Evolutionary conservation across 2,329 filamentous ascomycete genomes (phyloP).

Genomic region (Moelleriella libera): DNA sequence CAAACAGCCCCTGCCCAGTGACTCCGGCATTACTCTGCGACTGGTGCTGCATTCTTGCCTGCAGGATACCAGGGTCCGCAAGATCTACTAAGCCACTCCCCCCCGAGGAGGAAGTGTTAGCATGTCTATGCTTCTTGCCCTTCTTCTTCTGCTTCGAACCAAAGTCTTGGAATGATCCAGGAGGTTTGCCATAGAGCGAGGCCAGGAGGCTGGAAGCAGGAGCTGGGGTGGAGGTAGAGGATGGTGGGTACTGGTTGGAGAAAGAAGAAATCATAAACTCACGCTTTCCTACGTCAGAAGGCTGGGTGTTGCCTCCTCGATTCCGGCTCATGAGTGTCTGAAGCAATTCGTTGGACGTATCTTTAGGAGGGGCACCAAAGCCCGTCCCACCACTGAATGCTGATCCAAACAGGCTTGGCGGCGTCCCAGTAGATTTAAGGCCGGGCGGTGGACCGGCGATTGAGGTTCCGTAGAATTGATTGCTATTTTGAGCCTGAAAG

Average conservation of each 20-base stretch:
- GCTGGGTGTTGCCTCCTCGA: conserved; percentile 52
- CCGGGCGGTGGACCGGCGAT: conserved; percentile 91
- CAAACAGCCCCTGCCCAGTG: conserved; percentile 67
- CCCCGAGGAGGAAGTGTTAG: conserved; percentile 99
- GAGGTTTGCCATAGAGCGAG: conserved; percentile 79
- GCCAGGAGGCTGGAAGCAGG: conserved; percentile 82
- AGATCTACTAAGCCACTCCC: conserved; percentile 99
- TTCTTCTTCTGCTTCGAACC: conserved; percentile 99
- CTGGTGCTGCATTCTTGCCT: conserved; percentile 89
- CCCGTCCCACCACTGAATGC: conserved; percentile 58
- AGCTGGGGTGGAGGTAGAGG: conserved; percentile 69
- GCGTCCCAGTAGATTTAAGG: conserved; percentile 86
- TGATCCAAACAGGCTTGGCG: conserved; percentile 89
- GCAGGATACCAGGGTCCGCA: conserved; percentile 99
- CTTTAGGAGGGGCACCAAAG: conserved; percentile 58
- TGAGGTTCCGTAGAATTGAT: conserved; percentile 68
- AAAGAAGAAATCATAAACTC: conserved; percentile 94
- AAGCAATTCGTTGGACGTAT: conserved; percentile 50
- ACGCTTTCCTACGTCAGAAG: conserved; percentile 87
- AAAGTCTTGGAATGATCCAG: conserved; percentile 80
- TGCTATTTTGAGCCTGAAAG: conserved; percentile 44
- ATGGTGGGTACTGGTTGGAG: conserved; percentile 73
- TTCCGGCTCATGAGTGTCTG: conserved; percentile 68
- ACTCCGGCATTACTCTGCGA: conserved; percentile 68
- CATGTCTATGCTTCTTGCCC: conserved; percentile 99